phyloP scores from a whole-genome alignment of 768 basidiomycete genomes.

The Podaxis rugospora region DNA sequence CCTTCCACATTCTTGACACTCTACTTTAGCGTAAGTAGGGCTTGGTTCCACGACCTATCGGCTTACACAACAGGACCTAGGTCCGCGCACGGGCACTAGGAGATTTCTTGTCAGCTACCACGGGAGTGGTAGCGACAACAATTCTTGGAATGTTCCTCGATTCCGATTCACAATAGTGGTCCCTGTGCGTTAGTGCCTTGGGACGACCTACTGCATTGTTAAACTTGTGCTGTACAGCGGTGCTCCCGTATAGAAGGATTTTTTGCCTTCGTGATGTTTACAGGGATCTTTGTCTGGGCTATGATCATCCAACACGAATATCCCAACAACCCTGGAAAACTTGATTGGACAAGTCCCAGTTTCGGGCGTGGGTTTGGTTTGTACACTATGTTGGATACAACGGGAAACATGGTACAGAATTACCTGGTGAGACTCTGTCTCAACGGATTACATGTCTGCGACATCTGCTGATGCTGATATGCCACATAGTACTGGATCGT shows the following conservation, averaged over 20 bases:
- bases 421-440: slow-evolving; percentile 13
- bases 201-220: neutral
- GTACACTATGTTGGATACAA: slow-evolving; percentile 15
- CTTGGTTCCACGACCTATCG: no score
- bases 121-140: slow-evolving; percentile 13
- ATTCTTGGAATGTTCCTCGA: slow-evolving; percentile 17
- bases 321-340: neutral
- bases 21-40: slow-evolving; percentile 13
- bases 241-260: neutral
- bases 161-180: slow-evolving; percentile 11
- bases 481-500: neutral
- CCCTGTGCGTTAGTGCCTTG: neutral
- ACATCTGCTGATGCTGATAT: neutral
- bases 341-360: neutral
- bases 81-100: neutral
- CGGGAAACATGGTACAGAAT: slow-evolving; percentile 17
- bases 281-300: neutral
- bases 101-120: slow-evolving; percentile 7
- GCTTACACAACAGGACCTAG: neutral
- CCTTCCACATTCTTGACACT: slow-evolving; percentile 16
- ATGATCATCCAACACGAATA: neutral
- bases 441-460: neutral
- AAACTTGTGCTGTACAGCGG: neutral
- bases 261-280: neutral
- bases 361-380: slow-evolving; percentile 11